Conservation (phyloP, 2,329 filamentous ascomycete species). For the Aquanectria penicillioides region DNA sequence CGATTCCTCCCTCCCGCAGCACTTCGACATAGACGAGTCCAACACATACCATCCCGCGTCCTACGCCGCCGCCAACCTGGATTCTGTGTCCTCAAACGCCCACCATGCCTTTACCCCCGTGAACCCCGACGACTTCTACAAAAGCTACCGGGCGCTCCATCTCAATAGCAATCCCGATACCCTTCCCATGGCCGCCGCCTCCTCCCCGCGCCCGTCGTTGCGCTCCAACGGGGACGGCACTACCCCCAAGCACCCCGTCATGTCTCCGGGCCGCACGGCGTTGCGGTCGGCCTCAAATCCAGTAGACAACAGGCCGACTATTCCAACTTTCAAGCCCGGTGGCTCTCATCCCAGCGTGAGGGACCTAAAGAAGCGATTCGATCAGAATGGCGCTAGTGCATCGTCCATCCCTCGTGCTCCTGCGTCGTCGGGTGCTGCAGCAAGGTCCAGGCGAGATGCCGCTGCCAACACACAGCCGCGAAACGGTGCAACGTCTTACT, state of each 20-base stretch:
- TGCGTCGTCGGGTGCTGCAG: constrained; percentile 46
- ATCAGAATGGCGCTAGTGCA: constrained; percentile 62
- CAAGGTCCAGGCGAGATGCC: constrained; percentile 46
- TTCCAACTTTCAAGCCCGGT: constrained; percentile 44
- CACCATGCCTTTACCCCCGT: constrained; percentile 54
- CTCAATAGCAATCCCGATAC: constrained; percentile 48
- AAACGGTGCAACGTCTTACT: constrained; percentile 53
- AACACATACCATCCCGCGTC: constrained; percentile 36
- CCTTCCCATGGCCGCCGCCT: constrained; percentile 50
- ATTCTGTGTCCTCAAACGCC: constrained; percentile 34
- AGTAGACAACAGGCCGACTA: constrained; percentile 54
- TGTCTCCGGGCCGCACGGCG: constrained; percentile 52
- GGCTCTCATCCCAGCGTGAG: constrained; percentile 75
- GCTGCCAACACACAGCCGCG: constrained; percentile 46
- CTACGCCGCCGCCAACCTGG: constrained; percentile 35
- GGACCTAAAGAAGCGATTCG: constrained; percentile 82
- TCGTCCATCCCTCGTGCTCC: constrained; percentile 50
- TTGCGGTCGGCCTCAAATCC: constrained; percentile 67
- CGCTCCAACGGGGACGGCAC: constrained; percentile 63
- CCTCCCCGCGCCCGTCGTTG: constrained; percentile 55
- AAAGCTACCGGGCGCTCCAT: constrained; percentile 56
- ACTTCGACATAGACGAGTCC: constrained; percentile 30
- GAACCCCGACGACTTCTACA: constrained; percentile 67
- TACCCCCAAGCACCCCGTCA: constrained; percentile 58
- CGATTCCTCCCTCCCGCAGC: constrained; percentile 36